Conservation (phyloP, 176 grass and related monocot genomes). For the Lolium perenne region DNA sequence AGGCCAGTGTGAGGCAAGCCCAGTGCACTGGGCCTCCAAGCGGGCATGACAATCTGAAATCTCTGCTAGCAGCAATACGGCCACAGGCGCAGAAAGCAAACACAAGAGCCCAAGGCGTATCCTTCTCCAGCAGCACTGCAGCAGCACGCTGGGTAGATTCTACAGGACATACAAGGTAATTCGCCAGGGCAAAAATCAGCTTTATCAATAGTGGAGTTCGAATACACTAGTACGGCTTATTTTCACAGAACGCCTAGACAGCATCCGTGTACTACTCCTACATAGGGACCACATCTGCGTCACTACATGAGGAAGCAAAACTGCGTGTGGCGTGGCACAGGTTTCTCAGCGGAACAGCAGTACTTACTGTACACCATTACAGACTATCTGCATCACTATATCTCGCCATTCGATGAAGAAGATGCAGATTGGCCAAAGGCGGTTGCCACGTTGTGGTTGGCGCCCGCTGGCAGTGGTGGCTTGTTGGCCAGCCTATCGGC, state of each 20-base stretch:
- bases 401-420: constrained; percentile 7
- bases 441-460: background rate
- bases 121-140: too few species aligned
- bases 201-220: background rate
- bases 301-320: constrained; percentile 18
- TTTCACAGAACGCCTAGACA: background rate
- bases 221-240: background rate
- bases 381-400: background rate
- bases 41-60: too few species aligned
- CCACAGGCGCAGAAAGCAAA: too few species aligned
- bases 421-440: constrained; percentile 46
- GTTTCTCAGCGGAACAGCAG: background rate
- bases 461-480: constrained; percentile 22
- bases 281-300: background rate
- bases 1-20: too few species aligned
- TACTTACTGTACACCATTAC: constrained; percentile 18
- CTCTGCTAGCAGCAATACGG: too few species aligned
- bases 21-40: too few species aligned
- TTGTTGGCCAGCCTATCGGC: constrained; percentile 49
- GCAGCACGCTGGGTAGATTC: too few species aligned
- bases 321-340: constrained; percentile 4
- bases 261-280: background rate
- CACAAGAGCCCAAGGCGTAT: background rate
- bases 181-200: background rate
- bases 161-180: too few species aligned